Conservation (phyloP, 2,329 filamentous ascomycete species). For the Cladosporium sp. region DNA sequence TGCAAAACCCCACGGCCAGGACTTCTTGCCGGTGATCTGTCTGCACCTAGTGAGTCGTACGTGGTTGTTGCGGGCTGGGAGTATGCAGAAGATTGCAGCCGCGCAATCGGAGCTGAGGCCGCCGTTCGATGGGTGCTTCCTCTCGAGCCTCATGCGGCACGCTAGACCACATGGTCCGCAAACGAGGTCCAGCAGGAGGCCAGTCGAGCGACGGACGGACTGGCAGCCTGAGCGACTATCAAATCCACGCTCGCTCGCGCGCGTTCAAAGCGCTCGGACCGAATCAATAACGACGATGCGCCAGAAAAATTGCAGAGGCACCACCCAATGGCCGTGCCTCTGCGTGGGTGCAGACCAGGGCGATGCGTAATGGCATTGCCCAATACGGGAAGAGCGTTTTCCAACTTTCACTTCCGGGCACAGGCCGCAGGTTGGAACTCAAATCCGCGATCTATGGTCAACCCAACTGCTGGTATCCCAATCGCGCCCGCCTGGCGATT, state of each 20-base stretch:
- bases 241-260: no score
- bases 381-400: slow-evolving; percentile 4
- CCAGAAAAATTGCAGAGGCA: background rate
- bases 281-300: slow-evolving; percentile 1
- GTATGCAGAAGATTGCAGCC: background rate
- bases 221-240: no score
- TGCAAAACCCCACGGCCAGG: background rate
- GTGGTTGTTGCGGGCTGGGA: background rate
- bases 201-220: background rate
- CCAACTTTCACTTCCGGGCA: background rate
- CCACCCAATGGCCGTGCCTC: slow-evolving; percentile 4
- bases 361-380: background rate
- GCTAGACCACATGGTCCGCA: slow-evolving; percentile 5
- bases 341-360: background rate
- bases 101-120: slow-evolving; percentile 8
- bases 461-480: slow-evolving; percentile 1
- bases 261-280: slow-evolving; percentile 4
- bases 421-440: slow-evolving; percentile 1
- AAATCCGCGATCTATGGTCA: background rate
- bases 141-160: background rate
- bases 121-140: background rate
- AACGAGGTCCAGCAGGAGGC: slow-evolving; percentile 3
- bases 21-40: background rate
- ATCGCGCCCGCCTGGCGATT: background rate
- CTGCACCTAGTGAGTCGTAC: background rate